phyloP scores from a whole-genome alignment of 345 rosid species.

The Carallia brachiata region DNA sequence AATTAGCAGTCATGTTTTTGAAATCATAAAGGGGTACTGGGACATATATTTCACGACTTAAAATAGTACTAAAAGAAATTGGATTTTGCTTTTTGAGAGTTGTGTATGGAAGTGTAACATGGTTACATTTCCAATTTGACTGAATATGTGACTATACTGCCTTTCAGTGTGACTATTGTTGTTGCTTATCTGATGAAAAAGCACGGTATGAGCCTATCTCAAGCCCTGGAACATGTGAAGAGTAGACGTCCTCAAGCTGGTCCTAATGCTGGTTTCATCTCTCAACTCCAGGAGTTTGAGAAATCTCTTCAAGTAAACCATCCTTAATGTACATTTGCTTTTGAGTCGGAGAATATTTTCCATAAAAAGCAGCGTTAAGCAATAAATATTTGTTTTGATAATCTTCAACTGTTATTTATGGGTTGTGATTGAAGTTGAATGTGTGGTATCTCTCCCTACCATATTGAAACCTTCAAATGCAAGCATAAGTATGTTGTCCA shows the following conservation, averaged over 20 bases:
- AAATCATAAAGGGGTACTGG: background rate
- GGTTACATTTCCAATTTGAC: background rate
- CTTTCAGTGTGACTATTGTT: slow-evolving; percentile 59
- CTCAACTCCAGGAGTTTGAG: slow-evolving; percentile 52
- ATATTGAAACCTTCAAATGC: background rate
- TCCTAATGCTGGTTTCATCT: slow-evolving; percentile 66
- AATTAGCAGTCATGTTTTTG: background rate
- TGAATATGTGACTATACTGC: background rate
- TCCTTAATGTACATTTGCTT: background rate
- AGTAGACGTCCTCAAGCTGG: slow-evolving; percentile 56
- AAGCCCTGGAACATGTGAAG: slow-evolving; percentile 63
- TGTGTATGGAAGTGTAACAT: too few species aligned
- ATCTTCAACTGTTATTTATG: background rate
- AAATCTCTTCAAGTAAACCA: slow-evolving; percentile 43
- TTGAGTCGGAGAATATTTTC: background rate
- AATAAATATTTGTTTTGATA: background rate
- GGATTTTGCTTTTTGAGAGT: too few species aligned
- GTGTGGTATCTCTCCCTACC: background rate
- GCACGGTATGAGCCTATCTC: slow-evolving; percentile 49
- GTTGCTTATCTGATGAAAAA: slow-evolving; percentile 75
- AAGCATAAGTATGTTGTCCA: background rate
- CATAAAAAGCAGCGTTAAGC: background rate
- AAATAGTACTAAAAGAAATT: background rate
- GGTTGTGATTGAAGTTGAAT: background rate
- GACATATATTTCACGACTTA: too few species aligned